Evolutionary conservation across 257 asterid genomes (phyloP).

Genomic region (Parsonsia alboflavescens): DNA sequence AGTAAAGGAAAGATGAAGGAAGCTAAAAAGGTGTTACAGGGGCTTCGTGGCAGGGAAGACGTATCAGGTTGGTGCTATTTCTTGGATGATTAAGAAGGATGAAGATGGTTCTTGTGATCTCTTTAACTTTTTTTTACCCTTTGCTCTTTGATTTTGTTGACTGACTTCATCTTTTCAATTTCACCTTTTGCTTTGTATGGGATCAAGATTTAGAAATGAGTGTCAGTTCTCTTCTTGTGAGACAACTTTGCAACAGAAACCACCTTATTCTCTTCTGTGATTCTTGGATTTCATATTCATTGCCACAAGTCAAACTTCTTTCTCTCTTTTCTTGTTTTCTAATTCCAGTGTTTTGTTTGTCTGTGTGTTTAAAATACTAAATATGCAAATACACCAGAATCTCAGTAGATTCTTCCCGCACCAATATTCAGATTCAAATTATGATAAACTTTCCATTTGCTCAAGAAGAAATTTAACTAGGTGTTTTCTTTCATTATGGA

Average conservation of each 20-base stretch:
- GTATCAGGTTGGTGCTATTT: conserved; percentile 55
- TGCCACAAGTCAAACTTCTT: background rate
- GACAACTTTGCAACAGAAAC: background rate
- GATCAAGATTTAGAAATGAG: background rate
- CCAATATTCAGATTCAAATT: no score
- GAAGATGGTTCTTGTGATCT: background rate
- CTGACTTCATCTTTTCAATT: background rate
- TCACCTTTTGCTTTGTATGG: background rate
- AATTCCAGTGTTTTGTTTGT: background rate
- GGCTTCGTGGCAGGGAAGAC: conserved; percentile 80
- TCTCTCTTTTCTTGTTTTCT: background rate
- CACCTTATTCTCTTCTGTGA: background rate
- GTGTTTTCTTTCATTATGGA: background rate
- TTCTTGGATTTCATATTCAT: conserved; percentile 3
- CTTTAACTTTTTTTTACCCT: background rate
- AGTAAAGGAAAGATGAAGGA: conserved; percentile 83
- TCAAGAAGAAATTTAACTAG: background rate
- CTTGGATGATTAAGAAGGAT: background rate
- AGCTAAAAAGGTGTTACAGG: conserved; percentile 68
- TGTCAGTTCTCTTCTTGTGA: background rate
- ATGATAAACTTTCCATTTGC: background rate
- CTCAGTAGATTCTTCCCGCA: background rate
- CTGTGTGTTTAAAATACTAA: background rate
- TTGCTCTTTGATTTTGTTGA: background rate
- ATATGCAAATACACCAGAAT: background rate